Base-by-base conservation (phyloP, 169 alveolate genomes). In the Plasmodium billcollinsi region DNA sequence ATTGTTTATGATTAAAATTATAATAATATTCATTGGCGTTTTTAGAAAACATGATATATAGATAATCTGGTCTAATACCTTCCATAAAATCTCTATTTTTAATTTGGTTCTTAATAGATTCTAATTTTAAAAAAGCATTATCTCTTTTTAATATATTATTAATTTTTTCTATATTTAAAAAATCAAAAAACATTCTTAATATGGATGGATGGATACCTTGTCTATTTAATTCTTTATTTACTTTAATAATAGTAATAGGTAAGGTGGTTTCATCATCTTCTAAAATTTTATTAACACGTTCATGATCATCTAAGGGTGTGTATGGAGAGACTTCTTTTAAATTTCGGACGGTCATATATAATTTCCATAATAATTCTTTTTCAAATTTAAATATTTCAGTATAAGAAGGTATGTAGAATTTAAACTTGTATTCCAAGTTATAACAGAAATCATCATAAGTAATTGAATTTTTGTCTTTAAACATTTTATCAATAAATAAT, bases 121-220 rank as follows among this genome's bases (percentile, higher is more conserved):
- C 93, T 63, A 94, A 61, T 56, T 94, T 94, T 49, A 71, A 43
- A 54, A 90, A 75, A 9, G 94, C 97, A 66, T 88, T 29, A 39
- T 93, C 95, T 14, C 97, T 50, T 49, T 45, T 69, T 12, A 88
- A 54, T 14, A 20, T 6, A 33, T 29, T 26, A 12, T 52, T 74
- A 21, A 65, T 39, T 24, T 63, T 54, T 20, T 50, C 70, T 59
- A 91, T 69, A 50, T 91, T 89, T 12, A 94, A 65, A 67, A 94
- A 94, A 66, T 93, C 92, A 93, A 95, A 94, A 29, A 94, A 89
- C 97, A 94, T 94, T 76, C 88, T 93, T 73, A 94, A 63, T n/a
- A 94, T 70, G 24, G 97, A 86, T 29, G 97, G 97, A 59, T 94
- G 97, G n/a, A 94, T 80, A 6, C 97, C 97, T 61, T 94, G 97